Conservation (phyloP, 1,139 yeast species). For the Pichia sp. region DNA sequence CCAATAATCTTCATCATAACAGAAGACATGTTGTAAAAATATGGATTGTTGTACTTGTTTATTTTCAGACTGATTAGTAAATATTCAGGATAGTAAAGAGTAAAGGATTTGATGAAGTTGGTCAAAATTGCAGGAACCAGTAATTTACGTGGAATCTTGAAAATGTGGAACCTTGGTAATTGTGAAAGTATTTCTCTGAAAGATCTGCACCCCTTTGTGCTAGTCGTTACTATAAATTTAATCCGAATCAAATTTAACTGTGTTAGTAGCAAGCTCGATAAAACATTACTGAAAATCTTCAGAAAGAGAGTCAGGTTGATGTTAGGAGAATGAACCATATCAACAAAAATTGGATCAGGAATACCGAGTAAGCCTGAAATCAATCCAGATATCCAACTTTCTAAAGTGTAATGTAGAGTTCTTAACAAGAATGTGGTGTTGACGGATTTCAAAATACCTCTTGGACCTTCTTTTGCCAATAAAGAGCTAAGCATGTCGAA, state of each 20-base stretch:
- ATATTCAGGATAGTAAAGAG: constrained; percentile 68
- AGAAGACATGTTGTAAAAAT: constrained; percentile 40
- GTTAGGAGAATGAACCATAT: constrained; percentile 72
- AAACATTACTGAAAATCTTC: constrained; percentile 62
- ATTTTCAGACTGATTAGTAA: constrained; percentile 60
- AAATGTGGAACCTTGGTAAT: constrained; percentile 35
- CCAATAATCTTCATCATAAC: constrained; percentile 55
- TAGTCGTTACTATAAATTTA: constrained; percentile 60
- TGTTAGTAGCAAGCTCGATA: constrained; percentile 68
- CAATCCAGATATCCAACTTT: constrained; percentile 89
- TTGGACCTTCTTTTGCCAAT: constrained; percentile 68
- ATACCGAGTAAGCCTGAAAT: constrained; percentile 72
- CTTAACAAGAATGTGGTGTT: constrained; percentile 78
- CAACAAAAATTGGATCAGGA: constrained; percentile 89
- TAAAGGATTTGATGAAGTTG: constrained; percentile 51
- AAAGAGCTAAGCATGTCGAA: constrained; percentile 65
- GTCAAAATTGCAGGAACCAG: constrained; percentile 52
- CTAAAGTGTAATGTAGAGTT: constrained; percentile 68
- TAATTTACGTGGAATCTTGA: constrained; percentile 40
- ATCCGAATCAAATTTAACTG: constrained; percentile 81
- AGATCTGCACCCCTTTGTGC: constrained; percentile 30
- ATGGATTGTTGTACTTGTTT: constrained; percentile 62
- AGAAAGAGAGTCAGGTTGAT: constrained; percentile 61
- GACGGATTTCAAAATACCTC: constrained; percentile 79
- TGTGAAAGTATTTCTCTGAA: constrained; percentile 30